Evolutionary conservation across 164 flowering plant species (phyloP), one percentile per base, ranked within the genome.

Genomic region (Liquidambar formosana): DNA sequence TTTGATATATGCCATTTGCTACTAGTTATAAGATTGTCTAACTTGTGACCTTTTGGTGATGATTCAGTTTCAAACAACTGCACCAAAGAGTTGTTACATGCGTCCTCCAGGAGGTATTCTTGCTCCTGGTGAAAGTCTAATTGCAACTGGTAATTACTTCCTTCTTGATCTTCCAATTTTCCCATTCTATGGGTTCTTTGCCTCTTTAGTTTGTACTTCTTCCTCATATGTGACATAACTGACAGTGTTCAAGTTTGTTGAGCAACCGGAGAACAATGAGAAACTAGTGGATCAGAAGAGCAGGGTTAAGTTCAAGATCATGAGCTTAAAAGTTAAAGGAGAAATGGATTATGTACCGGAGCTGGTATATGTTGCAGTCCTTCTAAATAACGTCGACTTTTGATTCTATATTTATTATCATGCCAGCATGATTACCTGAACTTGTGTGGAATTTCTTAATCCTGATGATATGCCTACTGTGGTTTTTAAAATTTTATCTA

Each of bases 171-270:
- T 46, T 41, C 51, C 27, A 61, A 8, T 51, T 15, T 22, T 0
- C 46, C 13, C 10, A n/a, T n/a, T 41, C 21, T 56, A 73, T 61
- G 27, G 60, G 18, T 16, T 25, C 38, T 47, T 22, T 12, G 18
- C 38, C 23, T 48, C 8, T 45, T 23, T 18, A 63, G n/a, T 46
- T 63, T 46, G 14, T 28, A 59, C 18, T 18, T 47, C 18, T 14
- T 62, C 21, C 45, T 57, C 28, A 63, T 9, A 45, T 62, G 47
- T 53, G 0, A 60, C 49, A n/a, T 33, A 57, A 68, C 25, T 60
- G 53, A 15, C 76, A 89, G 94, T 89, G 3, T 89, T 89, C 83
- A 89, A 89, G 76, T 89, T 89, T 73, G 94, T 87, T 64, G 94
- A 89, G 75, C 83, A 71, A 52, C 94, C 88, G 1, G 94, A 89